Evolutionary conservation across 202 grass and related monocot species (phyloP), one percentile per base, ranked within the genome.

Genomic region (Thinopyrum obtusiflorum): DNA sequence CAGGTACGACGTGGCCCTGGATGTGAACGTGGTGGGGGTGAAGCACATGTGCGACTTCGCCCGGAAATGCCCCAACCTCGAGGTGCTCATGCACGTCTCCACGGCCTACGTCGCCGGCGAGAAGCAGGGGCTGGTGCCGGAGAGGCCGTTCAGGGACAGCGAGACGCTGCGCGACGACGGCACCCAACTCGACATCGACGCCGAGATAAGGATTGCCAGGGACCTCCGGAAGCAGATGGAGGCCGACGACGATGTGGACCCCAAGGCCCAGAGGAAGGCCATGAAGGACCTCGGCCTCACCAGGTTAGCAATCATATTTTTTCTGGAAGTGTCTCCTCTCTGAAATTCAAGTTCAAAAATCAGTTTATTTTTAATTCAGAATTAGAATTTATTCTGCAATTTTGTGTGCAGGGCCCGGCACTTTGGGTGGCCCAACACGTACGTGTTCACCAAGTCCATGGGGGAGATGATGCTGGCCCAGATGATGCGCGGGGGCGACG

Each of bases 341-440:
- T 57, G 2, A 57, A n/a, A 9, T 57, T 57, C 18, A 57, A 59
- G 7, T 59, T 59, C 7, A 53, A 18, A 12, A 7, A 17, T 1
- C 6, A 49, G 9, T 40, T 11, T 17, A 2, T 7, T 2, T 55
- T 55, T 20, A 55, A 55, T 55, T 20, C 51, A 36, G 11, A 40
- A 40, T 13, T 46, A 7, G 36, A 7, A 39, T 17, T 49, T 4
- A 13, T 46, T 15, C 5, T 49, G 14, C 0, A 7, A 51, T 57
- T 57, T 6, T 57, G 53, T 9, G 7, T 9, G 53, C 18, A 59
- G 95, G 73, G 95, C 95, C 11, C 77, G 86, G 3, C 68, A 89
- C 62, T 98, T 89, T 18, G 95, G 95, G 2, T 98, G 95, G 95
- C 93, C 95, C 44, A 98, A 98, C 70, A 98, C 95, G 28, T 98